Evolutionary conservation across 139 green algal genomes (phyloP), one percentile per base, ranked within the genome.

Genomic region (Picochlorum sp.): DNA sequence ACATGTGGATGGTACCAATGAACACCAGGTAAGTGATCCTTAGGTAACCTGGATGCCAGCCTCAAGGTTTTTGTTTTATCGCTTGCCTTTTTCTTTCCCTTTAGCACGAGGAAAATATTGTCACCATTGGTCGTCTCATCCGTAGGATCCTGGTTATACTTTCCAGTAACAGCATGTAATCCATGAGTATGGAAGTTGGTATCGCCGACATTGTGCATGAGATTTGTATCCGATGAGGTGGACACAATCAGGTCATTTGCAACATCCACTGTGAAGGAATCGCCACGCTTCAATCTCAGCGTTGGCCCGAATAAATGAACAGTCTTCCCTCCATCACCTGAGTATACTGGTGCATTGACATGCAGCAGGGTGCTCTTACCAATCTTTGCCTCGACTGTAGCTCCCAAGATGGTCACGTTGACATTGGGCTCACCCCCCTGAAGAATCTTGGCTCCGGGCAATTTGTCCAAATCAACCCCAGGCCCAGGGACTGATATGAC

Each of bases 1-100:
- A 18, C 26, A 59, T 59, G 51, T n/a, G 51, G 51, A 59, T 59
- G 51, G 20, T 59, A 59, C 51, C 51, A 59, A 59, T 59, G 51
- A 59, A 59, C 13, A 16, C 51, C 51, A 7, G 51, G 51, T 8
- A 59, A 34, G 23, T 59, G 51, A n/a, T 59, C 51, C 23, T 30
- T 8, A 15, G 20, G 21, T 34, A 59, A 34, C 15, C 7, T 18
- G 13, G 20, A 34, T 30, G 21, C 41, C 51, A 59, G 15, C 13
- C 26, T 59, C 21, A 59, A 54, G 6, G n/a, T 9, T 20, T 54
- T 54, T 20, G 47, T 13, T 13, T 54, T 54, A 13, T 54, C 47
- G 6, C 18, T 26, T 20, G 18, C 51, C 23, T 30, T 31, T 0
- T 59, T 34, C 51, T 34, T 34, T 31, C 21, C 21, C 0, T 30